Evolutionary conservation across 2,329 filamentous ascomycete species (phyloP), one percentile per base, ranked within the genome.

Genomic region (Erysiphe neolycopersici): DNA sequence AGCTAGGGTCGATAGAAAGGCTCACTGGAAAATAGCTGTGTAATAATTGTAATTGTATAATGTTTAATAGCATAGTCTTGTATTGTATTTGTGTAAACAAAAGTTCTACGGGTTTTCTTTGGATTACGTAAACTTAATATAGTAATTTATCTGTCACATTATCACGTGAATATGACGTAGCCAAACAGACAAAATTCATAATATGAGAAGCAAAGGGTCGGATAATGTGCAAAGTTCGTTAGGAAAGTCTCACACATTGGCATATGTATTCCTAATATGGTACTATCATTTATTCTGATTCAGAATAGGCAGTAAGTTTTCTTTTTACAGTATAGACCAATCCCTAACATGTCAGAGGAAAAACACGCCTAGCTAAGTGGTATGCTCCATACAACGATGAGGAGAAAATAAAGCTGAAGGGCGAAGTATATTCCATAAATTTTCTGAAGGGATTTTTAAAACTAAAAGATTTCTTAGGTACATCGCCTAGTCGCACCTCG

Each of bases 331-430:
- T 33, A 30, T n/a, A 9, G 17, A 19, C 13, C 29, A 35, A 13
- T 13, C 19, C 13, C 38, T 43, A 41, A 47, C 51, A 12, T 37
- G 9, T 30, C 52, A 94, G 87, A 71, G 89, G 89, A 64, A 98
- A 98, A 67, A 98, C 89, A 54, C 80, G 89, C 54, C 71, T 98
- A 50, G 89, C 89, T 51, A 98, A 98, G 66, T 98, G 87, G 87
- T 98, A 98, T 67, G 82, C 80, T 52, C 87, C 89, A 48, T 98
- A 94, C 67, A 91, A 76, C 63, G 89, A 98, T 67, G 87, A 95
- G 61, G 84, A 98, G 61, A 98, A 98, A 67, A 82, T 98, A 61
- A 94, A 93, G 64, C 69, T 98, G 55, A 98, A 98, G 63, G 89
- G 89, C 69, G 89, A 98, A 66, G 80, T 83, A 3, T 32, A 45